Percentiles rank a stretch among this genome's conserved stretches.
Conservation (phyloP, 1,139 yeast species). For the Scheffersomyces cryptocercus region DNA sequence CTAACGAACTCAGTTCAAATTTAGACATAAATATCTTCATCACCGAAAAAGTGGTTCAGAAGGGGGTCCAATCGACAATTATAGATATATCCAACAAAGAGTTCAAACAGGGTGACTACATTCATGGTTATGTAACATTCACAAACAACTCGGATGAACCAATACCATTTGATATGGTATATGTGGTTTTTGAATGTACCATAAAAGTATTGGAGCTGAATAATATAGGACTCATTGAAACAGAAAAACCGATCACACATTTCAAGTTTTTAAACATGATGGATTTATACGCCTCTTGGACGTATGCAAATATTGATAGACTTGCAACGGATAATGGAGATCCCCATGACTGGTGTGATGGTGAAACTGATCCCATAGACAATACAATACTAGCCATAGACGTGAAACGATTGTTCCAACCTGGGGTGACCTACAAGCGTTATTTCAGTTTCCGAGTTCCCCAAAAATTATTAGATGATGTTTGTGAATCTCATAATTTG, state of each 20-base stretch:
- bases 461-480: constrained; percentile 37
- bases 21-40: constrained; percentile 35
- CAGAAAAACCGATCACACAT: constrained; percentile 26
- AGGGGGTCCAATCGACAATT: constrained; percentile 33
- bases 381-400: constrained; percentile 34
- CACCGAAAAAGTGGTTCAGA: constrained; percentile 45
- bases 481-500: constrained; percentile 37
- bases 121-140: constrained; percentile 36
- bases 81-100: constrained; percentile 28
- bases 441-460: constrained; percentile 47
- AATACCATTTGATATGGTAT: constrained; percentile 36
- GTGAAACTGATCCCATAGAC: constrained; percentile 48
- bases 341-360: constrained; percentile 53
- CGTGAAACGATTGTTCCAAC: constrained; percentile 31
- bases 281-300: constrained; percentile 50
- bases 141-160: constrained; percentile 22
- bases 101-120: constrained; percentile 34
- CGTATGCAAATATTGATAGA: constrained; percentile 47
- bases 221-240: constrained; percentile 29
- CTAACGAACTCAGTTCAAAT: constrained; percentile 25
- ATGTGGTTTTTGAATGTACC: constrained; percentile 34
- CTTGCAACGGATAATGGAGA: constrained; percentile 48
- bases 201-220: constrained; percentile 24
- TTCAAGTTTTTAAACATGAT: constrained; percentile 45
- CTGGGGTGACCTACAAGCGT: constrained; percentile 35